Base-by-base conservation (phyloP, 2,329 filamentous ascomycete species). In the Akanthomyces muscarius region DNA sequence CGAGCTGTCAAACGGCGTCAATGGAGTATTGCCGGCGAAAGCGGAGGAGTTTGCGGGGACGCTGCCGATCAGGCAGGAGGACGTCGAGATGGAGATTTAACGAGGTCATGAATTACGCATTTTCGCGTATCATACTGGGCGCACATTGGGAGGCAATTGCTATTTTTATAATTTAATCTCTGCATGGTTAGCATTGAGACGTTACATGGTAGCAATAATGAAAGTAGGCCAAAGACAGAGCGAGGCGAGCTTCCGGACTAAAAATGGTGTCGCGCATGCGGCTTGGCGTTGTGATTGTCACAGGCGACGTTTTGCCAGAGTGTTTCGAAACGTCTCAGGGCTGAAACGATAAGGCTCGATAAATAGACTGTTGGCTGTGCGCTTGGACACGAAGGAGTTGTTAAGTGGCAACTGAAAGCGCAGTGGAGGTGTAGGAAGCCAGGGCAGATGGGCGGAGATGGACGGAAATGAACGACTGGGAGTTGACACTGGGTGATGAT, bases 1-100 rank as follows among this genome's bases (percentile, higher is more conserved):
- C 13, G 50, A 79, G 23, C 71, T 86, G 25, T 52, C 41, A 11
- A 76, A 81, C 30, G 80, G 56, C 5, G 14, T 18, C 6, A 23
- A 55, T 36, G 42, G 47, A 21, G 48, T 7, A 6, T 30, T 11
- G 42, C 14, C 52, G 25, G 44, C 81, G 1, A 84, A 86, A 65
- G 80, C 82, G 1, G 86, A 84, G 48, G 80, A 82, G 4, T 83
- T 89, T 6, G 73, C 88, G 42, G 79, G 81, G 0, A 85, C 88
- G 13, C 82, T 75, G 5, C 72, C 74, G 4, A 71, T 76, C 14
- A 70, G 73, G 63, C 73, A 74, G 42, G 74, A 77, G 61, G 75
- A 79, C 63, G 72, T 77, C 13, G 75, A 78, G 65, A 72, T 75
- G 67, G 75, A 77, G 65, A 71, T 72, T 38, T 56, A 62, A 63